These are phyloP conservation scores for Gelatoporia subvermispora DNA, from an alignment of 768 basidiomycete genomes.

Conservation along the genomic window DNA sequence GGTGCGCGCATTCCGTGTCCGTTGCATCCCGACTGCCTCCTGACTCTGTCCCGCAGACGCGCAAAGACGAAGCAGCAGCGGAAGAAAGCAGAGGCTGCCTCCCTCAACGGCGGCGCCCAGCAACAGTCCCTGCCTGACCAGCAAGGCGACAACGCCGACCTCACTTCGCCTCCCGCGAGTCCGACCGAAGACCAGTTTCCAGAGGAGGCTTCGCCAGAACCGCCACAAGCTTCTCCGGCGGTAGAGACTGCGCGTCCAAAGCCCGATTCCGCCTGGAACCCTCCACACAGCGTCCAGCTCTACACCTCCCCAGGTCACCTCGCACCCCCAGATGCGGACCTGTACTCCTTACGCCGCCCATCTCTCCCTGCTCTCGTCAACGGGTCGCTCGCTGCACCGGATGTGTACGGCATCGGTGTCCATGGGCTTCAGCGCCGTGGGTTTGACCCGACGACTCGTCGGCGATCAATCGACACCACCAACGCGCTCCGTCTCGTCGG, in stretches of 20 bases:
- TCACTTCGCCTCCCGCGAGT: conserved; percentile 6
- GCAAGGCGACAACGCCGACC: background rate
- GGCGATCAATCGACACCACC: conserved; percentile 17
- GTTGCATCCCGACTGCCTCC: conserved; percentile 7
- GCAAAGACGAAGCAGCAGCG: conserved; percentile 77
- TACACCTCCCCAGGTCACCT: background rate
- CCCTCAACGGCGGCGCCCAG: background rate
- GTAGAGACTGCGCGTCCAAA: too few species aligned
- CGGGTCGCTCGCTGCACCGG: conserved; percentile 1
- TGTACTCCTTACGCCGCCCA: conserved; percentile 11
- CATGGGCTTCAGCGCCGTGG: conserved; percentile 5
- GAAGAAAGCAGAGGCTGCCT: conserved; percentile 36
- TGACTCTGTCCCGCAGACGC: conserved; percentile 40
- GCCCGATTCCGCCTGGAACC: too few species aligned
- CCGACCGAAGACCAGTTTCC: background rate
- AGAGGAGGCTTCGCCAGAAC: background rate
- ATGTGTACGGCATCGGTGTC: conserved; percentile 3
- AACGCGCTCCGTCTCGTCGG: conserved; percentile 11
- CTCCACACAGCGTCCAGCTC: too few species aligned
- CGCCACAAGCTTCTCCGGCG: conserved; percentile 2
- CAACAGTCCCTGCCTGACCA: background rate
- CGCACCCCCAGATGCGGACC: conserved; percentile 10
- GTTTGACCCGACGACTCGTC: conserved; percentile 16
- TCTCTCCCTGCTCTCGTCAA: conserved; percentile 9
- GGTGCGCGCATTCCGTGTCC: conserved; percentile 36